phyloP scores from a whole-genome alignment of 2,329 filamentous ascomycete species.

The Phialophora expanda region DNA sequence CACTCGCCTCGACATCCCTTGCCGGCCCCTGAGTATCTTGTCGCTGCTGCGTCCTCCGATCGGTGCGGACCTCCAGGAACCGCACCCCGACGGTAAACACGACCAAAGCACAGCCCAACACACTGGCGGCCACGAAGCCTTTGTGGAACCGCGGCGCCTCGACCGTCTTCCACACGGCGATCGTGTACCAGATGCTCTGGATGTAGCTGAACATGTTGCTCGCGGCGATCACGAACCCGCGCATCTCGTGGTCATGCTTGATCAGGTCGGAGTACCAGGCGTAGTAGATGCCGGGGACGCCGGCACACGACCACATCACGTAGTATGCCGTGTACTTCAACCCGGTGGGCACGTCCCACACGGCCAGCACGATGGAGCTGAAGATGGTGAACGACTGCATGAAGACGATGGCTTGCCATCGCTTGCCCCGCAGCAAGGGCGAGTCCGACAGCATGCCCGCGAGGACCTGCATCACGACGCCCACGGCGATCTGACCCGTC shows the following conservation, averaged over 20 bases:
- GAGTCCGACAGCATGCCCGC: slow-evolving; percentile 33
- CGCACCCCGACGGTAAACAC: slow-evolving; percentile 6
- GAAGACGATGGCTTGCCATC: slow-evolving; percentile 34
- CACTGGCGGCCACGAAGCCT: slow-evolving; percentile 6
- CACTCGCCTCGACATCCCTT: slow-evolving; percentile 1
- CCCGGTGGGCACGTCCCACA: slow-evolving; percentile 41
- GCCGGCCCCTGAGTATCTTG: not conserved
- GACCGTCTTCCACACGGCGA: slow-evolving; percentile 26
- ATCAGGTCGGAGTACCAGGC: slow-evolving; percentile 32
- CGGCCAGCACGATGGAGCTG: slow-evolving; percentile 38
- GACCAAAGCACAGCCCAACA: slow-evolving; percentile 10
- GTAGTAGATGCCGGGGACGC: slow-evolving; percentile 29
- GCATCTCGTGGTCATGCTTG: slow-evolving; percentile 30
- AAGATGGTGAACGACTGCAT: slow-evolving; percentile 48
- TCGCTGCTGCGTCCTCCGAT: not conserved
- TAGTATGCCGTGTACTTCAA: slow-evolving; percentile 32
- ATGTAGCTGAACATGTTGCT: slow-evolving; percentile 32
- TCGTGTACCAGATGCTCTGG: slow-evolving; percentile 30
- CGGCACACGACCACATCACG: slow-evolving; percentile 15
- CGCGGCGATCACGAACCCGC: slow-evolving; percentile 28
- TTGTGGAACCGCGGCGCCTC: slow-evolving; percentile 18
- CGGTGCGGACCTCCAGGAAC: not conserved
- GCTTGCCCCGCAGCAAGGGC: slow-evolving; percentile 24
- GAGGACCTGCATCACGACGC: slow-evolving; percentile 44
- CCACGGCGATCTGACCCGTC: slow-evolving; percentile 52